A percentile compares a stretch with the other conserved stretches of the same genome.
Evolutionary conservation across 2,329 filamentous ascomycete genomes (phyloP).

Genomic region (Chrysoporthe cubensis): DNA sequence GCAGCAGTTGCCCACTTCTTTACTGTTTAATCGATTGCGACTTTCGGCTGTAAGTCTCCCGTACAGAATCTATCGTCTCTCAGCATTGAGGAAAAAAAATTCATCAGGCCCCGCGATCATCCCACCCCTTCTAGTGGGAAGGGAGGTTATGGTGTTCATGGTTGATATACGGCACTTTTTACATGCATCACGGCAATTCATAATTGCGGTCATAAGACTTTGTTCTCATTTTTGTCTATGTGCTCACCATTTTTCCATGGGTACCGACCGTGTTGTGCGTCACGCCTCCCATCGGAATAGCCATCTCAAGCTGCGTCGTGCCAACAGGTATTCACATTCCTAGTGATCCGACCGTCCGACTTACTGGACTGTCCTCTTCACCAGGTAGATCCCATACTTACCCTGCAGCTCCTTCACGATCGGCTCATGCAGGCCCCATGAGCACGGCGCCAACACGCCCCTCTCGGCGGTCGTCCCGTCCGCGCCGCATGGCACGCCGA

Average conservation of each 20-base stretch:
- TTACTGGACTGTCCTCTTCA: slow-evolving; percentile 65
- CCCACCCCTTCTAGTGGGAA: not conserved
- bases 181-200: not conserved
- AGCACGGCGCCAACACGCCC: slow-evolving; percentile 79
- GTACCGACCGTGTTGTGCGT: not conserved
- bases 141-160: not conserved
- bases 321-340: not conserved
- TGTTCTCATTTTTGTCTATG: slow-evolving; percentile 12
- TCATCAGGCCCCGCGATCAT: not conserved
- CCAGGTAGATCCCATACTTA: slow-evolving; percentile 74
- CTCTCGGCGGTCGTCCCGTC: slow-evolving; percentile 73
- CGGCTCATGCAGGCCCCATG: slow-evolving; percentile 69
- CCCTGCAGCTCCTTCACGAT: slow-evolving; percentile 79
- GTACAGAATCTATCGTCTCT: not conserved
- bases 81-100: not conserved
- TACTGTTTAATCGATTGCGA: not conserved
- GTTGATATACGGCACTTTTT: not conserved
- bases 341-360: slow-evolving; percentile 10
- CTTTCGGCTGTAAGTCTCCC: not conserved
- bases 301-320: not conserved
- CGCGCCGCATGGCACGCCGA: slow-evolving; percentile 69
- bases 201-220: not conserved
- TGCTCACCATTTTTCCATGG: slow-evolving; percentile 17
- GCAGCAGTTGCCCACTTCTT: not conserved
- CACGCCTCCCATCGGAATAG: not conserved